phyloP scores from a whole-genome alignment of 140 eudicot species.

The Ambrosia hybrid region DNA sequence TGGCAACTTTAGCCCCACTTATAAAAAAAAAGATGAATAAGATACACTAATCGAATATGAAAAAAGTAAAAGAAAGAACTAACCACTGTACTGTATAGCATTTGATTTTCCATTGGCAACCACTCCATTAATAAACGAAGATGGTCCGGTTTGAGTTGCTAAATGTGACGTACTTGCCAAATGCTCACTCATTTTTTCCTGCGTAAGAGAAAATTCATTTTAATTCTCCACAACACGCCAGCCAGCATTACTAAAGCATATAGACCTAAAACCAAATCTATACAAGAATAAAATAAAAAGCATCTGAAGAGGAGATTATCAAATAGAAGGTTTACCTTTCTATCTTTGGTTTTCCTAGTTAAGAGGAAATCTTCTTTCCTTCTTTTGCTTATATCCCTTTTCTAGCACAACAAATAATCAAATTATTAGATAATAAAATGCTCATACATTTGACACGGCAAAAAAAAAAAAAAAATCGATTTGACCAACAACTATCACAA shows the following conservation, averaged over 20 bases:
- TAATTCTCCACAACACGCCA: neutral
- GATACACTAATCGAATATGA: constrained; percentile 5
- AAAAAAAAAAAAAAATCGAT: too few species aligned
- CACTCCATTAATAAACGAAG: constrained; percentile 46
- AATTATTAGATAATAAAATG: neutral
- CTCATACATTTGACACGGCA: too few species aligned
- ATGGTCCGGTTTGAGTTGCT: constrained; percentile 36
- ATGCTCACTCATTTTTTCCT: constrained; percentile 57
- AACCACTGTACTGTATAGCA: constrained; percentile 49
- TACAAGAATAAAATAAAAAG: neutral
- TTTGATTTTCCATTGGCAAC: constrained; percentile 44
- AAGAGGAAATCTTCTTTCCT: constrained; percentile 58
- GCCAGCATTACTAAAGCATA: neutral
- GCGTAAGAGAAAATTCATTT: constrained; percentile 20
- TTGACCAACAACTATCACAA: constrained; percentile 9
- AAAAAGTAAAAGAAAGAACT: constrained; percentile 22
- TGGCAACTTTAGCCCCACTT: neutral
- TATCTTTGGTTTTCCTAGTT: constrained; percentile 66
- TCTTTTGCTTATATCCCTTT: constrained; percentile 60
- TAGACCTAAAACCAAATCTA: too few species aligned
- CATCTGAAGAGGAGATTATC: neutral
- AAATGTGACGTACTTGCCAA: constrained; percentile 47
- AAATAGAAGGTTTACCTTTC: constrained; percentile 44
- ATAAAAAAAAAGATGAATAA: neutral
- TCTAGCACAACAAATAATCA: constrained; percentile 43